Base-by-base conservation (phyloP, 2,329 filamentous ascomycete species). In the Botrytis squamosa region DNA sequence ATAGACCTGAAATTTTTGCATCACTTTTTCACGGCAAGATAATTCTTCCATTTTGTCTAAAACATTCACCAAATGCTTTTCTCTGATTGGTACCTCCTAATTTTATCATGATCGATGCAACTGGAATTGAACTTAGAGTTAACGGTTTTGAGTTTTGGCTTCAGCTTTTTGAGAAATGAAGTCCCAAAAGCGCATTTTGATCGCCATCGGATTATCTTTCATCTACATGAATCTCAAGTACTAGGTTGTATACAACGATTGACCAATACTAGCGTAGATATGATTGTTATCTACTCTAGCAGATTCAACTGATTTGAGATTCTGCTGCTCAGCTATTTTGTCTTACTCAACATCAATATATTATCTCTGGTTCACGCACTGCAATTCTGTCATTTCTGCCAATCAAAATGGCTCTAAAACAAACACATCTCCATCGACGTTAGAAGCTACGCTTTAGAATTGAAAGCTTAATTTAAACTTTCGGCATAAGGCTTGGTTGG, bases 121-220 rank as follows among this genome's bases (percentile, higher is more conserved):
- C 22, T 55, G 6, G 29, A 29, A 29, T 18, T 14, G 25, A 55
- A 10, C 25, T n/a, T n/a, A 7, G n/a, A 1, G 7, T 18, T 29
- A 16, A 12, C 6, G 3, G 2, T 29, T 7, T 29, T 3, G 52
- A 55, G 6, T 18, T 29, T 8, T 16, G 2, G n/a, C n/a, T 8
- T 29, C 0, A 55, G n/a, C 4, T 8, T 16, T 16, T 0, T 6
- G 3, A 4, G 3, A 3, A 29, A 7, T 55, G 1, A 18, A 55
- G 6, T 29, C 3, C 25, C 12, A n/a, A n/a, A 55, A 55, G n/a
- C 25, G n/a, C 14, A 55, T 18, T 2, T 55, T 29, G 25, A 16
- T 8, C 49, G 12, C 49, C 25, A 52, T 52, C 1, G 6, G 25
- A 52, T 52, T 25, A 52, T 49, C 9, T 49, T 5, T 22, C 9